Evolutionary conservation across 768 basidiomycete genomes (phyloP), one percentile per base, ranked within the genome.

Genomic region (Leccinum truebloodii): DNA sequence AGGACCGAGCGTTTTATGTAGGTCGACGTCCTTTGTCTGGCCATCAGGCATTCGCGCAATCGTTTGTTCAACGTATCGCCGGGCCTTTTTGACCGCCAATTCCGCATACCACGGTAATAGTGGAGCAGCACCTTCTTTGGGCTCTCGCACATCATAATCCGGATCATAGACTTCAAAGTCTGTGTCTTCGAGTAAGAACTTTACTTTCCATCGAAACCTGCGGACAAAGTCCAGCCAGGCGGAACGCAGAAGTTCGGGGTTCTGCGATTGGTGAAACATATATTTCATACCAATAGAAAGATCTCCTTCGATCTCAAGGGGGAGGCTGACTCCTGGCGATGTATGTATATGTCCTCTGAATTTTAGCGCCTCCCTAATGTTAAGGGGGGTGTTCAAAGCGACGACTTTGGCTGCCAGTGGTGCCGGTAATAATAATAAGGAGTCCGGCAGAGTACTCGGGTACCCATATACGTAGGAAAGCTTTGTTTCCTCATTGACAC

Each of bases 221-320:
- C 63, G 20, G 26, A n/a, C 57, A 28, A 64, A 64, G 28, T 65
- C 64, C 0, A 13, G 9, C 59, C 59, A 65, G 3, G 64, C 64
- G 1, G 18, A 3, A 1, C 0, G 4, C 3, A 65, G 58, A 0
- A 63, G n/a, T 4, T 52, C 7, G 1, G 1, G 0, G 0, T 8
- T 30, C 5, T 4, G 0, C 44, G 28, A 0, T 50, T 53, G 56
- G 34, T 57, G 57, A 34, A 65, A 60, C 3, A 65, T 13, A 8
- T 60, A 59, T 56, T 52, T 63, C 37, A 35, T 28, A 1, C 64
- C 64, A 24, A 58, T 26, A 0, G 14, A 14, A 1, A 65, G 6
- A 1, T 63, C 44, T 10, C 9, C 2, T 5, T 62, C 61, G 1
- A 65, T 60, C 0, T 60, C 16, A 2, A 0, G 0, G 1, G 64